Base-by-base conservation (phyloP, 257 asterid genomes). In the Solanum chaucha region DNA sequence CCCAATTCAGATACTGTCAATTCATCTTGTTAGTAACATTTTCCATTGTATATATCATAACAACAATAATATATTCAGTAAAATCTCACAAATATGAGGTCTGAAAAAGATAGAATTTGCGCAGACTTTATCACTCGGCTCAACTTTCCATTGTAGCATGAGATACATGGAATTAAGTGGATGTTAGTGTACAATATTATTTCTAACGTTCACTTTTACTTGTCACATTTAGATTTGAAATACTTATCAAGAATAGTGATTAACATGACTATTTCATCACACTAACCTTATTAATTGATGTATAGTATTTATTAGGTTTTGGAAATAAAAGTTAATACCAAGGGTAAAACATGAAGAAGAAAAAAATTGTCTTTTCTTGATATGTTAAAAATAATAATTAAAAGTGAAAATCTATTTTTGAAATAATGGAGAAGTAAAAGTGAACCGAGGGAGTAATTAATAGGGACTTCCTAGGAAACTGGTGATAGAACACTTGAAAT, bases 1-100 rank as follows among this genome's bases (percentile, higher is more conserved):
- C 96, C 98, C 93, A 95, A 64, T 85, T 95, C 98, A 72, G 93
- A 91, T 58, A 95, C 98, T 95, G 92, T 11, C 51, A 28, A 6
- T 26, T 41, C 10, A 80, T 46, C 46, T 46, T 24, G 1, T 61
- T 22, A 61, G 30, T 61, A 61, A 61, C 0, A 59, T 8, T 59
- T 20, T 22, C 5, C 67, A 59, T 59, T 59, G 26, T 9, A 59
- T 59, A 5, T 51, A 51, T 15, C 61, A 51, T 51, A 51, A 51
- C 61, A 51, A 51, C 22, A 51, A 51, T 51, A 2, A 51, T 51
- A 15, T 51, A 51, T 51, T 51, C 22, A 15, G 0, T 51, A 0
- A 2, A 51, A 15, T 51, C 8, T 14, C 20, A 0, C 20, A 48
- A 14, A 46, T 40, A 41, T 41, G 48, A 41, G 4, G 1, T 41